Evolutionary conservation across 371 early-diverging fungal genomes (phyloP).

Genomic region (Entomophthora muscae): DNA sequence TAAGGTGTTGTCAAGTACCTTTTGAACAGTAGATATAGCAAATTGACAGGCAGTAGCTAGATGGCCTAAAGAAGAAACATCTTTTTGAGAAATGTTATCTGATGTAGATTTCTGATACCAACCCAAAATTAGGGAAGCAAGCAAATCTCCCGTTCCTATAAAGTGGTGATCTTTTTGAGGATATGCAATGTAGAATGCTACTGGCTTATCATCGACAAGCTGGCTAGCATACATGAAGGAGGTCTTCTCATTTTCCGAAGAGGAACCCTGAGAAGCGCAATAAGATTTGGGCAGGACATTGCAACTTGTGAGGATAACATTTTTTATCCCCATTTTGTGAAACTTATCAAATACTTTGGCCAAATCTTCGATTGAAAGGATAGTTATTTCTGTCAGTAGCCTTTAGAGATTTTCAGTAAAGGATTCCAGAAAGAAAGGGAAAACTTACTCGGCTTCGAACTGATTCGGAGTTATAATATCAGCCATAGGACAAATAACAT

Average conservation of each 20-base stretch:
- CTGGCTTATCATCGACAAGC: not conserved
- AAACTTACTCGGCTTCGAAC: constrained; percentile 67
- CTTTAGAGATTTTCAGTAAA: too few species aligned
- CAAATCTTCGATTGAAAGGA: constrained; percentile 29
- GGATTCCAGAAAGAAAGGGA: too few species aligned
- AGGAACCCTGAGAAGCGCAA: not conserved
- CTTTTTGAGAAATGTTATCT: not conserved
- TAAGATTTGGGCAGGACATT: not conserved
- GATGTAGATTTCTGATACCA: not conserved
- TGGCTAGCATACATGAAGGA: not conserved
- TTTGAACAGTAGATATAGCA: not conserved
- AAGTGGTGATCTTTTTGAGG: not conserved
- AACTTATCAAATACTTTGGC: constrained; percentile 31
- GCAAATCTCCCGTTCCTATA: not conserved
- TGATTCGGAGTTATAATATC: constrained; percentile 80
- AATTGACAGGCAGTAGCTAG: not conserved
- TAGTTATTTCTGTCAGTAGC: constrained; percentile 35
- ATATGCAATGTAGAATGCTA: not conserved
- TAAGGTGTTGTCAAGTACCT: not conserved
- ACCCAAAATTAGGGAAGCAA: not conserved
- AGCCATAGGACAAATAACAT: constrained; percentile 39
- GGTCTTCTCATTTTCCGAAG: too few species aligned
- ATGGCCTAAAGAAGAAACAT: not conserved
- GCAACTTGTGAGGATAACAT: constrained; percentile 58
- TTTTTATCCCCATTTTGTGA: constrained; percentile 41